Evolutionary conservation across 2,329 filamentous ascomycete species (phyloP), one percentile per base, ranked within the genome.

Genomic region (Fusarium solani-melongenae): DNA sequence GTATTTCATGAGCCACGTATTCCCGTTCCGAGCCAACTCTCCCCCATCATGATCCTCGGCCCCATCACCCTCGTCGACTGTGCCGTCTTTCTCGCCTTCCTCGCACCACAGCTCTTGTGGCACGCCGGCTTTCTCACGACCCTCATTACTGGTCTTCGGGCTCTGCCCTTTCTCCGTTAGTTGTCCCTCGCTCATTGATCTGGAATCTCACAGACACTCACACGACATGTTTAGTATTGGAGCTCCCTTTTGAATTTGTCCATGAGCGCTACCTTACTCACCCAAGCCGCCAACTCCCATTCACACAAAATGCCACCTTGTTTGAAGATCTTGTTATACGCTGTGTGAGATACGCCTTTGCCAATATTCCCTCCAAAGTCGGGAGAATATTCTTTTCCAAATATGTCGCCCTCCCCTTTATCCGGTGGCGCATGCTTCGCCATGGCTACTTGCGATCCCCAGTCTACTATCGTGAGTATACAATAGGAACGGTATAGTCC

Each of bases 251-350:
- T 57, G 70, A 79, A 29, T 78, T 82, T 56, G 22, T 81, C 56
- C 70, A 69, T n/a, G 79, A 81, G 39, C 81, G 81, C 20, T 81
- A 80, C 70, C 72, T 79, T 53, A 78, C 76, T 49, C 67, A 75
- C n/a, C 68, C 69, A 34, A 69, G 58, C 58, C 67, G 67, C 27
- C 76, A 86, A 70, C 85, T 89, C 7, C 87, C 89, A 2, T 95
- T 95, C 74, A 88, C 92, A n/a, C 90, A 88, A 74, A 87, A 87
- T 62, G 90, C 93, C n/a, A 91, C 91, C 4, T 83, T 89, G 2
- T 96, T 95, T 78, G 93, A 96, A 80, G 93, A 95, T 78, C 81
- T 94, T 49, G 92, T 95, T 57, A 88, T 96, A 67, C 88, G 93
- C 67, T 94, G 92, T 78, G 92, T 96, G 38, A 88, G 93, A 62